A percentile compares a stretch with the other conserved stretches of the same genome.
These are phyloP conservation scores for Wickerhamomyces ciferrii DNA, from an alignment of 805 yeast species.

Conservation along the genomic window DNA sequence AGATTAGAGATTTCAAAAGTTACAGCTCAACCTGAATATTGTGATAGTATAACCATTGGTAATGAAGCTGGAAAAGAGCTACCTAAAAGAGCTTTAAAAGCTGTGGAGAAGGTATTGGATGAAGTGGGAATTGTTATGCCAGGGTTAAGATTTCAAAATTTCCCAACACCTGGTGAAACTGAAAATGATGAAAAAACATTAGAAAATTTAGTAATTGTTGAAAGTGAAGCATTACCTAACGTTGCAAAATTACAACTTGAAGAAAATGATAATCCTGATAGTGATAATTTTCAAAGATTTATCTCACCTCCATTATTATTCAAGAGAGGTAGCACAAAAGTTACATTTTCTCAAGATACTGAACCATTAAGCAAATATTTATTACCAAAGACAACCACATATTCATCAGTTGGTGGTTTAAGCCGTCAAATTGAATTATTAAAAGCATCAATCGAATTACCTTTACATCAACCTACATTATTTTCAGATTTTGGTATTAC, in stretches of 20 bases:
- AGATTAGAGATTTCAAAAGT: constrained; percentile 42
- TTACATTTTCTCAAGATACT: constrained; percentile 18
- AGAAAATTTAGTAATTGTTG: constrained; percentile 14
- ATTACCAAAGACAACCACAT: constrained; percentile 39
- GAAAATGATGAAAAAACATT: constrained; percentile 13
- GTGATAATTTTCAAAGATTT: constrained; percentile 18
- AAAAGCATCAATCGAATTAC: constrained; percentile 68
- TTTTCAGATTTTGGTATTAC: constrained; percentile 82
- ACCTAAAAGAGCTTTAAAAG: constrained; percentile 21
- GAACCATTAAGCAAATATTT: constrained; percentile 33
- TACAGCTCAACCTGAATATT: constrained; percentile 43
- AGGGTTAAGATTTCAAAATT: constrained; percentile 34
- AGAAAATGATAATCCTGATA: constrained; percentile 12
- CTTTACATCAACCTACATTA: constrained; percentile 70
- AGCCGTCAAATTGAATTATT: constrained; percentile 53
- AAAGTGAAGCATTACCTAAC: constrained; percentile 32
- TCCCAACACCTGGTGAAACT: constrained; percentile 12
- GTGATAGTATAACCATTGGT: constrained; percentile 31
- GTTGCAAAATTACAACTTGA: constrained; percentile 30
- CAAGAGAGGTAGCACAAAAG: constrained; percentile 27
- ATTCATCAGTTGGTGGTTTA: constrained; percentile 74
- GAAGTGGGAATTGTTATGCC: constrained; percentile 61
- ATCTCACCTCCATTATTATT: constrained; percentile 46
- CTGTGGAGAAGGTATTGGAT: constrained; percentile 36
- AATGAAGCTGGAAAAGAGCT: constrained; percentile 15